These are phyloP conservation scores for Sporothrix variecibatus DNA, from an alignment of 2,329 filamentous ascomycete genomes.

Conservation along the genomic window DNA sequence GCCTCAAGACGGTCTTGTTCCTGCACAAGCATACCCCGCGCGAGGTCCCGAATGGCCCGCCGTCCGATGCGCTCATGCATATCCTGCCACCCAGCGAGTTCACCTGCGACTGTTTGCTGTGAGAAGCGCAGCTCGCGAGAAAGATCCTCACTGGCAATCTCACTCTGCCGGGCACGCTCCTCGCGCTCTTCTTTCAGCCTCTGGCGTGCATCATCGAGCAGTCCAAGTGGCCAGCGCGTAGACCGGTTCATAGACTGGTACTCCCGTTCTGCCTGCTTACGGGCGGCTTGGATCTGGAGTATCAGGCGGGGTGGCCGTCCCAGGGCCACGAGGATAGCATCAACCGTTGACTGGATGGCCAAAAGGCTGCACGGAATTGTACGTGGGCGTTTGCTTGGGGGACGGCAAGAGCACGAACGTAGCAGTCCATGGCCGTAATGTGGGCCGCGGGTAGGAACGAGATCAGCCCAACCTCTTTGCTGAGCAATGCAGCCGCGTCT, in stretches of 20 bases:
- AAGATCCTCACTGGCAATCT: constrained; percentile 71
- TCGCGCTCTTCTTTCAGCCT: constrained; percentile 82
- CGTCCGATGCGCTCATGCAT: constrained; percentile 77
- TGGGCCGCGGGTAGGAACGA: constrained; percentile 70
- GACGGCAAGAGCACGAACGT: constrained; percentile 65
- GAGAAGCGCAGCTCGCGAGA: constrained; percentile 84
- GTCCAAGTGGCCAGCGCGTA: constrained; percentile 75
- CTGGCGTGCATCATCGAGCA: constrained; percentile 85
- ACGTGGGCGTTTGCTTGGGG: constrained; percentile 73
- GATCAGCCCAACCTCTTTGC: constrained; percentile 53
- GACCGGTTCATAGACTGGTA: constrained; percentile 72
- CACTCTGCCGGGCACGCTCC: constrained; percentile 71
- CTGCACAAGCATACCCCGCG: constrained; percentile 73
- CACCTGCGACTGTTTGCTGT: constrained; percentile 87
- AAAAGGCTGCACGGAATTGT: constrained; percentile 75
- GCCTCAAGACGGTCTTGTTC: constrained; percentile 79
- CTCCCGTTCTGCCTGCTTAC: constrained; percentile 76
- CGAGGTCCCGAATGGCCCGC: constrained; percentile 74
- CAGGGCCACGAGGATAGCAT: constrained; percentile 77
- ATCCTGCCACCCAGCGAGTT: constrained; percentile 93
- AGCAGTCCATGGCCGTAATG: constrained; percentile 69
- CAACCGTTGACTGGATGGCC: constrained; percentile 80
- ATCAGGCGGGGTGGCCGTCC: constrained; percentile 79
- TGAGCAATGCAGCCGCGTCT: constrained; percentile 59
- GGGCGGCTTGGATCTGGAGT: constrained; percentile 69